phyloP scores from a whole-genome alignment of 2,329 filamentous ascomycete genomes.

The Purpureocillium takamizusanense region DNA sequence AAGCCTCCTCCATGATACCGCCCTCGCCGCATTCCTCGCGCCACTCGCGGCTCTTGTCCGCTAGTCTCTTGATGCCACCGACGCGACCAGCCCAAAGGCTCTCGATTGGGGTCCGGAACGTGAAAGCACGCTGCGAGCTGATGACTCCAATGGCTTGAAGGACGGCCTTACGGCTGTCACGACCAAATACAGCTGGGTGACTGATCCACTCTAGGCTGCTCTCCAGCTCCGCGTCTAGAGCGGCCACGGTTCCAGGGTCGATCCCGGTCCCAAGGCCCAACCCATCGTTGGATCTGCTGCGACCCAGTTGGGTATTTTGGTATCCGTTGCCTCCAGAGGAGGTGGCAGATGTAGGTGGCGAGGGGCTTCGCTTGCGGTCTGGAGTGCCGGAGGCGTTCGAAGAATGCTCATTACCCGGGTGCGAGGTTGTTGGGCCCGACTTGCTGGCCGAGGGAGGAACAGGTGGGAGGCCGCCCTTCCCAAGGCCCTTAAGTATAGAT shows the following conservation, averaged over 20 bases:
- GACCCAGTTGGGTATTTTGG: constrained; percentile 34
- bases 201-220: constrained; percentile 93
- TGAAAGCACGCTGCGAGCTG: constrained; percentile 86
- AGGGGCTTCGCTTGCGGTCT: constrained; percentile 46
- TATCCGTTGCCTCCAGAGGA: constrained; percentile 31
- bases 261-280: constrained; percentile 64
- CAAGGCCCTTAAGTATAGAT: constrained; percentile 89
- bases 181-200: constrained; percentile 87
- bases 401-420: constrained; percentile 32
- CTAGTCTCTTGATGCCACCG: constrained; percentile 68
- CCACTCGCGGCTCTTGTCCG: constrained; percentile 84
- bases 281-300: constrained; percentile 45
- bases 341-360: constrained; percentile 40
- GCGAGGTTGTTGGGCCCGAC: constrained; percentile 40
- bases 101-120: constrained; percentile 85
- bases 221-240: constrained; percentile 85
- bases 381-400: constrained; percentile 36
- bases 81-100: constrained; percentile 81
- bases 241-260: constrained; percentile 70
- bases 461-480: constrained; percentile 88
- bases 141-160: constrained; percentile 96
- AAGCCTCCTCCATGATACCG: constrained; percentile 53
- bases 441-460: constrained; percentile 54
- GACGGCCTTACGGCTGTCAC: constrained; percentile 91
- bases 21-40: constrained; percentile 72